Conservation (phyloP, 176 grass and related monocot genomes). For the Aechmea fasciata region DNA sequence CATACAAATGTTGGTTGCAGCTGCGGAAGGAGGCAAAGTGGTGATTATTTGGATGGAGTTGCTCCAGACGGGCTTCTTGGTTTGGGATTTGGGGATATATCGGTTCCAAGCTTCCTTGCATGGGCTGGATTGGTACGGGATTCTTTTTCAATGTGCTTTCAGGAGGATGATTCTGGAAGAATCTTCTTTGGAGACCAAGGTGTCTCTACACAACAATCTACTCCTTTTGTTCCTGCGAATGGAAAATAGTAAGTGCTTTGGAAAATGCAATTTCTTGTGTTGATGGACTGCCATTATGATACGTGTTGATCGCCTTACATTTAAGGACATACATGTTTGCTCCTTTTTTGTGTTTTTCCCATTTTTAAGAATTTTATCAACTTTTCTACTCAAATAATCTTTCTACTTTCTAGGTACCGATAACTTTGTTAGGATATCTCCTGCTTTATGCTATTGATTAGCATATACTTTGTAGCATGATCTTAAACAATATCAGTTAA, state of each 20-base stretch:
- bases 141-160: conserved; percentile 93
- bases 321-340: background rate
- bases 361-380: background rate
- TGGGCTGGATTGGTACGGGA: conserved; percentile 66
- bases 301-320: background rate
- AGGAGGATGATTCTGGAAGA: conserved; percentile 69
- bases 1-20: conserved; percentile 25
- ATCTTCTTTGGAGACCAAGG: conserved; percentile 94
- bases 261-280: background rate
- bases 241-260: conserved; percentile 72
- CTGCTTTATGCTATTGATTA: too few species aligned
- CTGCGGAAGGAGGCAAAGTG: conserved; percentile 89
- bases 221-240: conserved; percentile 69
- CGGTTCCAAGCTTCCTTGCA: conserved; percentile 90
- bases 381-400: too few species aligned
- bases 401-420: too few species aligned
- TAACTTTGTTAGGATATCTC: too few species aligned
- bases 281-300: background rate
- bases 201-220: conserved; percentile 65
- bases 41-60: conserved; percentile 81
- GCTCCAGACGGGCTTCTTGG: conserved; percentile 96
- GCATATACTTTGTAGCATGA: too few species aligned
- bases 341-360: background rate
- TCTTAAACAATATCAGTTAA: too few species aligned
- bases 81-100: conserved; percentile 74